Evolutionary conservation across 2,329 filamentous ascomycete genomes (phyloP), one percentile per base, ranked within the genome.

Genomic region (Penicillium crustosum): DNA sequence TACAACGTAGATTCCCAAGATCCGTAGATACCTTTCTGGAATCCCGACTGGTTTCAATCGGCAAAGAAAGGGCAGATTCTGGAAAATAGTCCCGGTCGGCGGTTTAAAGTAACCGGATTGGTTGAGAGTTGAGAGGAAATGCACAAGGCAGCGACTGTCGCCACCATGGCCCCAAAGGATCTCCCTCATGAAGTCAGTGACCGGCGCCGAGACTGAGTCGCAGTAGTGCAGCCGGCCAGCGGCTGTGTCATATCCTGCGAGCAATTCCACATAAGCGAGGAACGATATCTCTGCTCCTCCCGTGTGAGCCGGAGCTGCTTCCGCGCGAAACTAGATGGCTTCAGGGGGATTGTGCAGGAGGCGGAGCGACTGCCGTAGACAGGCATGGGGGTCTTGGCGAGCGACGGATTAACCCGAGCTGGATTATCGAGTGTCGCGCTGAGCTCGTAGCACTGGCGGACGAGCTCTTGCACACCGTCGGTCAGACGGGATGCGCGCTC

Each of bases 401-500:
- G 51, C 0, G 65, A 63, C 36, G 58, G 61, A 33, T 53, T 64
- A 43, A 27, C 62, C 38, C 55, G 64, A 56, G 52, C 56, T 19
- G 64, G 56, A 66, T 59, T 67, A 60, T 58, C 68, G 58, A 68
- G 56, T 15, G 62, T 64, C n/a, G 61, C 59, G 21, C 68, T 70
- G 9, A 76, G 65, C 50, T 76, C 75, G 41, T 72, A 61, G 59
- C 75, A 78, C 58, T 78, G 76, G 38, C 68, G 61, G 2, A 75
- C 66, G 48, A 78, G 65, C 57, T 77, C 66, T 58, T 75, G 70
- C 25, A 78, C 73, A 1, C 74, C 73, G 2, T 72, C 68, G 17
- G 74, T 73, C 58, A 78, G 59, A 31, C 67, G 66, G 21, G 68
- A 67, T 2, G 77, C 76, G 17, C 77, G 73, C 45, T 73, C 67